Percentiles rank a stretch among this genome's conserved stretches.
phyloP scores from a whole-genome alignment of 257 asterid species.

The Penstemon barbatus region DNA sequence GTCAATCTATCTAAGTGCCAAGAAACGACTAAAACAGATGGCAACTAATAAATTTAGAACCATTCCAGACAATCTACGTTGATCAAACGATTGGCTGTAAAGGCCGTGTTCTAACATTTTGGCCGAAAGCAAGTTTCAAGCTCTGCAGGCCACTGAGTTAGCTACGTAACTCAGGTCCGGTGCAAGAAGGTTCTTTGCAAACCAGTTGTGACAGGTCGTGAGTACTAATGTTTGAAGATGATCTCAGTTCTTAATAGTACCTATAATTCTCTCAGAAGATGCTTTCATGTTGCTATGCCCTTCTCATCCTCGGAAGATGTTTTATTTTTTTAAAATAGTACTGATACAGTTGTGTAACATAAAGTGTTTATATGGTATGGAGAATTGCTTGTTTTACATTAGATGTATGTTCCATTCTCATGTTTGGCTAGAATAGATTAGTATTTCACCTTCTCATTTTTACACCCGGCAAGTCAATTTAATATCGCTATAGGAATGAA shows the following conservation, averaged over 20 bases:
- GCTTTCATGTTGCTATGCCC: too few relatives aligned
- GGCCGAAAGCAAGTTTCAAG: constrained; percentile 18
- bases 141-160: neutral
- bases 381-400: too few relatives aligned
- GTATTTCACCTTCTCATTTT: too few relatives aligned
- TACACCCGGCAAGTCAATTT: too few relatives aligned
- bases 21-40: constrained; percentile 35
- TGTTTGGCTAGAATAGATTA: too few relatives aligned
- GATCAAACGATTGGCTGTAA: neutral
- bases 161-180: constrained; percentile 3
- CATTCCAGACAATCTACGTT: neutral
- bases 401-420: too few relatives aligned
- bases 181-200: constrained; percentile 6
- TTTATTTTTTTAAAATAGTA: too few relatives aligned
- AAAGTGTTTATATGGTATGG: too few relatives aligned
- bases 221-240: neutral
- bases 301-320: too few relatives aligned
- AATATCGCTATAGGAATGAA: too few relatives aligned
- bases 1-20: constrained; percentile 38
- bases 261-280: neutral
- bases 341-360: too few relatives aligned
- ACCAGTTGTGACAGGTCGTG: neutral
- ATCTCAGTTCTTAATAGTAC: neutral
- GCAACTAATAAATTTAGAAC: constrained; percentile 18
- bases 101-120: neutral